A percentile compares a stretch with the other conserved stretches of the same genome.
These are phyloP conservation scores for Suhomyces yuchorum DNA, from an alignment of 1,139 yeast species.

Conservation along the genomic window DNA sequence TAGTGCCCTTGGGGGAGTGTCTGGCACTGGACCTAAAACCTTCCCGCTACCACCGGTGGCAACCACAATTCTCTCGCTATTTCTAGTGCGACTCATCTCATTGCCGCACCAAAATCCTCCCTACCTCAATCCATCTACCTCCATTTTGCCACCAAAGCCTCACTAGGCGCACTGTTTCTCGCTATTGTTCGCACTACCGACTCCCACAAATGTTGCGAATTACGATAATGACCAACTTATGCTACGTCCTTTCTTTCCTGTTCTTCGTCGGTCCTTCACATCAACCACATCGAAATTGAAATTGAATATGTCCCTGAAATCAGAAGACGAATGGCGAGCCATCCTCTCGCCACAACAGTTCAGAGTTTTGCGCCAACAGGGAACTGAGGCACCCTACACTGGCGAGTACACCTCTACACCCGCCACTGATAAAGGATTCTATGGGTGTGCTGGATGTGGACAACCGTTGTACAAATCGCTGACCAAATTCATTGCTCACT, in stretches of 20 bases:
- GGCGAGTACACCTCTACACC: conserved; percentile 65
- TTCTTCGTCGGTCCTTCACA: neutral
- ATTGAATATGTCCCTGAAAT: conserved; percentile 30
- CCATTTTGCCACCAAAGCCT: no score
- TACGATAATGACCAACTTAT: neutral
- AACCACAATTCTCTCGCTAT: neutral
- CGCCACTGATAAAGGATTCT: conserved; percentile 56
- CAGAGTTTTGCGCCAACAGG: conserved; percentile 72
- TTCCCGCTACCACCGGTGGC: no score
- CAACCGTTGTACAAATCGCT: conserved; percentile 76
- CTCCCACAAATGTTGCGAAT: neutral
- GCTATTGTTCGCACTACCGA: neutral
- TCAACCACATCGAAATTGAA: neutral
- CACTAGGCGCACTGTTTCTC: conserved; percentile 1
- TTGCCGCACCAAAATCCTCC: no score
- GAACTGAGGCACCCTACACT: conserved; percentile 81
- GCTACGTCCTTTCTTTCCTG: neutral
- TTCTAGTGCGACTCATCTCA: no score
- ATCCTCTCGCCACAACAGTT: conserved; percentile 75
- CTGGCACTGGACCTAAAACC: no score
- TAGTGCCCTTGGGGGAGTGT: no score
- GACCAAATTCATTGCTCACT: conserved; percentile 84
- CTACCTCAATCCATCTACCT: no score
- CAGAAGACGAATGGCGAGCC: conserved; percentile 81
- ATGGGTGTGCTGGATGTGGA: conserved; percentile 83